These are phyloP conservation scores for Phytopythium vexans DNA, from an alignment of 352 stramenopile genomes.

Conservation along the genomic window DNA sequence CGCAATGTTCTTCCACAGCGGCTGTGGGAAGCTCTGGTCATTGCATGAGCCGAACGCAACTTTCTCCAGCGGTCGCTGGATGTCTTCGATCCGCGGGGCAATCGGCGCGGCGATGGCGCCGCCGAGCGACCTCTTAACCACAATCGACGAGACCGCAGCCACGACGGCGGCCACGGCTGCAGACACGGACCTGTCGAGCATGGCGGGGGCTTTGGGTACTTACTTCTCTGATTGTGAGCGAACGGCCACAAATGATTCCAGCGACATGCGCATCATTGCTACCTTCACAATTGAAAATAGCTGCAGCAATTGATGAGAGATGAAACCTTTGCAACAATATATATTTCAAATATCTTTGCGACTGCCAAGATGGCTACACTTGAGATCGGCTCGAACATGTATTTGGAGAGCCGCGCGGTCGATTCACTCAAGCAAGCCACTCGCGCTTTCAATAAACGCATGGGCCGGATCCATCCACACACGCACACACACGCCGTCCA, in stretches of 20 bases:
- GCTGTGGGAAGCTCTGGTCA: slow-evolving; percentile 80
- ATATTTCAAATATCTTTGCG: too few relatives aligned
- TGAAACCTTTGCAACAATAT: too few relatives aligned
- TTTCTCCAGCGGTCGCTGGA: slow-evolving; percentile 41
- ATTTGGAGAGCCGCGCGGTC: not conserved
- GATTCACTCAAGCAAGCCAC: too few relatives aligned
- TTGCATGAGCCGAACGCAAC: slow-evolving; percentile 87
- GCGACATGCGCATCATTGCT: not conserved
- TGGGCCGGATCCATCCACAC: not conserved
- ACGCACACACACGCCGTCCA: not conserved
- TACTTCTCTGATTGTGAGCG: not conserved
- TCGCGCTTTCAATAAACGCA: too few relatives aligned
- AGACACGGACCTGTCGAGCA: slow-evolving; percentile 9
- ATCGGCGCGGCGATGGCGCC: slow-evolving; percentile 7
- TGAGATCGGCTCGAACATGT: not conserved
- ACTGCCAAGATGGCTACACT: slow-evolving; percentile 1
- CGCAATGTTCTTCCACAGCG: slow-evolving; percentile 66
- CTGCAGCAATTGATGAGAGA: too few relatives aligned
- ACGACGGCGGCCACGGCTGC: slow-evolving; percentile 6
- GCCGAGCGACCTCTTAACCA: slow-evolving; percentile 6
- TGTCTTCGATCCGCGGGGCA: slow-evolving; percentile 34
- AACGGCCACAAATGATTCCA: not conserved
- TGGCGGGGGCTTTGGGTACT: not conserved
- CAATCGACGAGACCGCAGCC: slow-evolving; percentile 14
- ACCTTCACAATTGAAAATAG: too few relatives aligned